Evolutionary conservation across 2,329 filamentous ascomycete genomes (phyloP), one percentile per base, ranked within the genome.

Genomic region (Mollisiaceae sp.): DNA sequence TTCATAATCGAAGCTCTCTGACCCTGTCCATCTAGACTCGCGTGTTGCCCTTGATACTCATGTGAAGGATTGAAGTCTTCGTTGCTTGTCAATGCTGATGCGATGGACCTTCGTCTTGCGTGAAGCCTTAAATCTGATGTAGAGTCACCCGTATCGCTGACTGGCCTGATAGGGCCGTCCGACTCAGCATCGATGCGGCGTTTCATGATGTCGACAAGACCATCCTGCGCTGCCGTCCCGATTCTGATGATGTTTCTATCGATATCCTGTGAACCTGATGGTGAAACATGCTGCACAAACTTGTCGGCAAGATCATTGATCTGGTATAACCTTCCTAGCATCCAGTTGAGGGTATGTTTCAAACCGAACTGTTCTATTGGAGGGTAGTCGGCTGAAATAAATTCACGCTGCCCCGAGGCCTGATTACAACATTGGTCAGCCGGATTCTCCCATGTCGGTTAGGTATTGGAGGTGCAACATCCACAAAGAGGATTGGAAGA

Each of bases 291-390:
- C 47, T 73, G 68, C 4, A 75, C 69, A 15, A 75, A 64, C 47
- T 70, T 71, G 56, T 75, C 71, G 47, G 73, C 72, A 43, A 75
- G 66, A 32, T 69, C 67, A 67, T 75, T 76, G 39, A 73, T 70
- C 38, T 72, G 67, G 65, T 73, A 64, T 52, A 75, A 70, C 36
- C 68, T 73, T 56, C 66, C 67, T n/a, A 76, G 60, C 22, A 76
- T 60, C 71, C 73, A 74, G 55, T 69, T 60, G 63, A 76, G 63
- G 11, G 70, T 74, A 58, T 67, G 65, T 64, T 70, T 75, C 36
- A 75, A 56, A 58, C 73, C 73, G 61, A 66, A 69, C 54, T 72
- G 65, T 60, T 69, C 68, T 63, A 74, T 67, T 69, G 72, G 70
- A 58, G 73, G 73, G 60, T 56, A 72, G 22, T 71, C 69, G 32